A percentile compares a stretch with the other conserved stretches of the same genome.
phyloP scores from a whole-genome alignment of 1,284 basidiomycete species.

The Rhodotorula sp. region DNA sequence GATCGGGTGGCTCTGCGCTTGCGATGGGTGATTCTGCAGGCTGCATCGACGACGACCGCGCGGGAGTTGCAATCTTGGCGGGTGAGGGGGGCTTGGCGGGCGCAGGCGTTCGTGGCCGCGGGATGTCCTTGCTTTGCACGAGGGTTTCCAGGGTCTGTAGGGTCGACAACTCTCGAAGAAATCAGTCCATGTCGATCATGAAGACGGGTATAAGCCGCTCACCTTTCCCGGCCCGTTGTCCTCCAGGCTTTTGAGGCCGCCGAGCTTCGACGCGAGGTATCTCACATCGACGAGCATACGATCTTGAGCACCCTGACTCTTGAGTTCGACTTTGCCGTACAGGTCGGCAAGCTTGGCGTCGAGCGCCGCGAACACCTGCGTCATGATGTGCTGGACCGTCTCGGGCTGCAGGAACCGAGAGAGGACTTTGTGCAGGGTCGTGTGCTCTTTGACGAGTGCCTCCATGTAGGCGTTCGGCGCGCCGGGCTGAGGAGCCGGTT shows the following conservation, averaged over 20 bases:
- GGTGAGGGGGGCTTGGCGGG: background rate
- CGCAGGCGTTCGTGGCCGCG: background rate
- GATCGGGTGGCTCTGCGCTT: too few species aligned
- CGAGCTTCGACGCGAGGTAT: constrained; percentile 36
- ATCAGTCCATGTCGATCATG: background rate
- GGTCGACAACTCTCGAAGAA: too few species aligned
- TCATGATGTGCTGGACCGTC: constrained; percentile 88
- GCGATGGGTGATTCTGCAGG: background rate
- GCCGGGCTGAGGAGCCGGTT: constrained; percentile 54
- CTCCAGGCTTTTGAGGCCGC: constrained; percentile 44
- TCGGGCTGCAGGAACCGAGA: constrained; percentile 78
- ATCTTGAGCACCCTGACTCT: constrained; percentile 74
- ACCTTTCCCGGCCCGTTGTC: constrained; percentile 21
- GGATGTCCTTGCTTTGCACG: constrained; percentile 22
- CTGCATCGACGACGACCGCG: constrained; percentile 6
- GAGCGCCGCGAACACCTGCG: constrained; percentile 86
- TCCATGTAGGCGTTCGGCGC: constrained; percentile 79
- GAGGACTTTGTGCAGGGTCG: constrained; percentile 93
- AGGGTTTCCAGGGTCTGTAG: constrained; percentile 27
- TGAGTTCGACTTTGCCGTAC: constrained; percentile 74
- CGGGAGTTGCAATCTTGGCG: background rate
- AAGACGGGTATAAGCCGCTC: background rate
- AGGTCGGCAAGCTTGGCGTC: constrained; percentile 83
- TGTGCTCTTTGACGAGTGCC: constrained; percentile 87
- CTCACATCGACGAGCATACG: constrained; percentile 42